Base-by-base conservation (phyloP, 164 flowering plant genomes). In the Chimonanthus praecox region DNA sequence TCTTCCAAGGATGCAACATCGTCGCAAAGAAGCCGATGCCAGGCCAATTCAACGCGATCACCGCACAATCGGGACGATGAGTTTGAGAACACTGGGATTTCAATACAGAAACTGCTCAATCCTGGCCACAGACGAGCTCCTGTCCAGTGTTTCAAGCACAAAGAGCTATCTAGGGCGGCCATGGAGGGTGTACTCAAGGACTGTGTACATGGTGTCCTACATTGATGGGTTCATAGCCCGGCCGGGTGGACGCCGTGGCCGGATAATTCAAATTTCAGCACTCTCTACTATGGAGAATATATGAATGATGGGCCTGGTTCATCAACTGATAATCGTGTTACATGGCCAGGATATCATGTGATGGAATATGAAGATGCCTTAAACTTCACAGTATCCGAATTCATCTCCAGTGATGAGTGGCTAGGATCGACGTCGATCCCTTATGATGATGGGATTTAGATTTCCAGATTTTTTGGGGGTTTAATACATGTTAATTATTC, bases 141-240 rank as follows among this genome's bases (percentile, higher is more conserved):
- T 80, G 33, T 47, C 76, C 1, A 85, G 78, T 65, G 74, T 72
- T 0, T 49, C 49, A 44, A 33, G 2, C 1, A 82, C 88, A 2
- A 86, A 83, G 73, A 90, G 89, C 75, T 94, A 84, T 68, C 80
- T 94, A 0, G 98, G 98, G 2, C 81, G 97, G 78, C 98, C 98
- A 2, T 94, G 97, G 98, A 80, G 74, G 75, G 72, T 61, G 5
- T 92, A 80, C 69, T 83, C 98, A 0, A 79, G 84, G 50, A 85
- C 94, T 0, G 98, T 91, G 3, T 74, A 71, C 49, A 58, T 92
- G 0, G 87, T 87, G 71, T 87, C 94, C 3, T 92, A 85, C 80
- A 82, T 93, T n/a, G 97, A 85, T 21, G 85, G 75, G 5, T 83
- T 87, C 43, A 86, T 94, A 3, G 78, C 46, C 84, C 87, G 0